Percentiles rank a stretch among this genome's conserved stretches.
Evolutionary conservation across 2,329 filamentous ascomycete species (phyloP).

Genomic region (Colletotrichum destructivum): DNA sequence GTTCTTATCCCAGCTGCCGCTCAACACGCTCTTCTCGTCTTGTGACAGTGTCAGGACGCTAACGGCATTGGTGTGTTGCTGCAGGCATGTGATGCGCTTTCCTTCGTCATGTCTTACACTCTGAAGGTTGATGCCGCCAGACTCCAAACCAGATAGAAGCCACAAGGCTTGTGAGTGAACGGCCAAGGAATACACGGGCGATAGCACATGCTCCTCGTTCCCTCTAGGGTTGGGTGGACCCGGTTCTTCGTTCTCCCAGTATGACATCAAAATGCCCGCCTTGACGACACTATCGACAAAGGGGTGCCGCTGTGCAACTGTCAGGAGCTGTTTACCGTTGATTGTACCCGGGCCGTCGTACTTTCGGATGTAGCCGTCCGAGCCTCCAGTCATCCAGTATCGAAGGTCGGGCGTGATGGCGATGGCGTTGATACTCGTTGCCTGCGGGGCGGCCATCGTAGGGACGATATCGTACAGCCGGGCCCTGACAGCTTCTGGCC

Average conservation of each 20-base stretch:
- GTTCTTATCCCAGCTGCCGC: conserved; percentile 96
- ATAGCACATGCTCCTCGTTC: conserved; percentile 77
- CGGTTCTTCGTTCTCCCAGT: conserved; percentile 98
- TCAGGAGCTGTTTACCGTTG: conserved; percentile 93
- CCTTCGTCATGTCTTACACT: conserved; percentile 96
- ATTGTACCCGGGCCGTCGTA: conserved; percentile 96
- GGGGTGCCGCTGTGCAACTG: conserved; percentile 94
- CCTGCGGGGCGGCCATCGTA: conserved; percentile 95
- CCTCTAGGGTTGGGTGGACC: conserved; percentile 55
- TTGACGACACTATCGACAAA: conserved; percentile 99
- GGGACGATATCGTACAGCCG: conserved; percentile 93
- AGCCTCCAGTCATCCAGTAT: conserved; percentile 94
- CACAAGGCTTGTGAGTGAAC: conserved; percentile 92
- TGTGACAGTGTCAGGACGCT: conserved; percentile 86
- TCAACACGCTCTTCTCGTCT: conserved; percentile 90
- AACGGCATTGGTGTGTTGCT: conserved; percentile 91
- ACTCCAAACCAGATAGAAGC: conserved; percentile 92
- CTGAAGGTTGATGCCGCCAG: conserved; percentile 92
- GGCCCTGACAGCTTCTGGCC: conserved; percentile 84
- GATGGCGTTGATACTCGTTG: conserved; percentile 94
- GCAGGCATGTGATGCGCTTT: conserved; percentile 85
- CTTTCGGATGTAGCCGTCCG: conserved; percentile 96
- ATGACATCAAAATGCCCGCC: conserved; percentile 92
- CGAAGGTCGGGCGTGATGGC: conserved; percentile 93
- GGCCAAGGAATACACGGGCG: conserved; percentile 94